Base-by-base conservation (phyloP, 1,139 yeast genomes). In the Candida freyschussii region DNA sequence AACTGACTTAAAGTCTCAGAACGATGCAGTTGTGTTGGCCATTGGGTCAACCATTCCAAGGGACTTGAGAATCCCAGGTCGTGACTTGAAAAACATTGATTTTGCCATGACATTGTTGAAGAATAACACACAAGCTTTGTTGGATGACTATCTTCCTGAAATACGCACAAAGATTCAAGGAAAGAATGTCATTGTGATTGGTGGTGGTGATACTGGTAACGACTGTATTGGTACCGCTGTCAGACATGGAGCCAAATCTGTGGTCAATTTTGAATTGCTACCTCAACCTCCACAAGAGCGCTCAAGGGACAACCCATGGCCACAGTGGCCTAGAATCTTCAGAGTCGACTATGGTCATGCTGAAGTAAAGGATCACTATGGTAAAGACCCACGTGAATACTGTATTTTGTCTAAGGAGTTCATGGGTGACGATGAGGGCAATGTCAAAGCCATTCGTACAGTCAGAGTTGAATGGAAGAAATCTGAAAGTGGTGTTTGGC, bases 181-280 rank as follows among this genome's bases (percentile, higher is more conserved):
- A 48, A 91, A 89, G 69, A 70, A 84, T 47, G 97, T 91, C 39
- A 78, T 91, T 55, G 97, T 91, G 39, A 89, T 91, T 67, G 98
- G 98, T 55, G 98, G 98, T 68, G 98, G 98, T 75, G 98, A 91
- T 62, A 91, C 98, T 27, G 98, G 98, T 75, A 91, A 91, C 57
- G 98, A 91, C 69, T 91, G 97, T 74, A 75, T 91, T 56, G 98
- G 97, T 64, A 91, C 98, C 24, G 78, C 96, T 19, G 91, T 94
- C 27, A 82, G 98, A 65, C 97, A 91, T 57, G 96, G 96, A 24
- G 97, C 97, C 45, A 79, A 83, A 59, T 82, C 95, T n/a, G 96
- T 91, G 34, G 75, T 83, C 47, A 91, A 91, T 72, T 91, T 91
- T 60, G 98, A 91, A 66, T 71, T 91, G 57, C 70, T 91, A 53